These are phyloP conservation scores for Elongisporangium senticosum DNA, from an alignment of 352 stramenopile genomes.

Conservation along the genomic window DNA sequence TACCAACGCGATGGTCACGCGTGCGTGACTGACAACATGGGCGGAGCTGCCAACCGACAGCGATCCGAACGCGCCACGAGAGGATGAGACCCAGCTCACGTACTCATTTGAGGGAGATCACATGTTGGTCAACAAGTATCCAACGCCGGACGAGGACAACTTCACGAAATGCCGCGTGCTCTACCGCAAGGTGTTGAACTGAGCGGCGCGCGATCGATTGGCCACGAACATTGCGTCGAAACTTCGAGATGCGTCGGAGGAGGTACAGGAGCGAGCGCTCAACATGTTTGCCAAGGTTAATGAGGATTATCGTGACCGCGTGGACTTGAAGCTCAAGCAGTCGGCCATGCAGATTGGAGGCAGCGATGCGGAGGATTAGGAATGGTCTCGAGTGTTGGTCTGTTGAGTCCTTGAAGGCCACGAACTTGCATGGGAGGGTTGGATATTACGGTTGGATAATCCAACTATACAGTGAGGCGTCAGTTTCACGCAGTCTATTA, in stretches of 20 bases:
- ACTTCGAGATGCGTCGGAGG: conserved; percentile 36
- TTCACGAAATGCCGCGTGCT: conserved; percentile 62
- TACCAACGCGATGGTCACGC: conserved; percentile 77
- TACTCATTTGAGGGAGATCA: conserved; percentile 19
- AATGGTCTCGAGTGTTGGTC: background rate
- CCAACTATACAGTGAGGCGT: too few species aligned
- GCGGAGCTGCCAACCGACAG: conserved; percentile 56
- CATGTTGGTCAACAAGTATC: conserved; percentile 32
- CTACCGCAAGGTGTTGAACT: conserved; percentile 59
- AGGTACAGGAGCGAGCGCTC: conserved; percentile 23
- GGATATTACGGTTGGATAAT: too few species aligned
- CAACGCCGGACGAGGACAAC: conserved; percentile 74
- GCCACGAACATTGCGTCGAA: conserved; percentile 71
- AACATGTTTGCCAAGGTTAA: conserved; percentile 30
- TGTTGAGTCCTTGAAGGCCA: background rate
- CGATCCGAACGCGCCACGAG: conserved; percentile 25
- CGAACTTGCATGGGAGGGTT: too few species aligned
- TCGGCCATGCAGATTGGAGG: conserved; percentile 10
- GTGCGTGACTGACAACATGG: conserved; percentile 59
- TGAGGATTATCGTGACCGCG: conserved; percentile 20
- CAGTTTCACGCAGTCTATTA: too few species aligned
- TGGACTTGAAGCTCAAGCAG: conserved; percentile 11
- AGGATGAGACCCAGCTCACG: conserved; percentile 18
- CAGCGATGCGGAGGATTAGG: background rate
- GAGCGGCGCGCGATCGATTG: conserved; percentile 47